Conservation (phyloP, 441 rosid species). For the Isatis lusitanica region DNA sequence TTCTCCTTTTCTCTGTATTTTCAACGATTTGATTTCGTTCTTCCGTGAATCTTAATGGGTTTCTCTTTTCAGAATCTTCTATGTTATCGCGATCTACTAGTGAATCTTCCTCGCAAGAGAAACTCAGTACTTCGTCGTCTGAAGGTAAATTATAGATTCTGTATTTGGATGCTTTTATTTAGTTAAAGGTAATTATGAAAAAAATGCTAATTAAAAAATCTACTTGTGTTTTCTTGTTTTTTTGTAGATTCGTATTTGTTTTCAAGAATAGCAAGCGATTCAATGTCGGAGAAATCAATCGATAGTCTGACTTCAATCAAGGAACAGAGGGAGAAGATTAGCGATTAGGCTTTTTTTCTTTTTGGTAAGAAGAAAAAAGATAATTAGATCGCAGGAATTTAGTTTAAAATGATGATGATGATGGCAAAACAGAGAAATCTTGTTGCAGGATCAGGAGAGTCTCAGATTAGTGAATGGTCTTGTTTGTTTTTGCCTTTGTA, state of each 20-base stretch:
- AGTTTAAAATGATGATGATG: constrained; percentile 12
- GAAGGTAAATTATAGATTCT: constrained; percentile 39
- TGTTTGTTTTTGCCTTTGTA: constrained; percentile 35
- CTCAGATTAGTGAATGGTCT: constrained; percentile 25
- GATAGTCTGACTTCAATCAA: constrained; percentile 32
- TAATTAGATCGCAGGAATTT: not conserved
- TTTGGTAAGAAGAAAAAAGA: not conserved
- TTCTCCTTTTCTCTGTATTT: not conserved
- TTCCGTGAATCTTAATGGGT: not conserved
- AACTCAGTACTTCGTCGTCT: constrained; percentile 44
- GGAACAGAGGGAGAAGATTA: constrained; percentile 31
- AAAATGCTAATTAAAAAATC: not conserved
- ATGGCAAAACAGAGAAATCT: constrained; percentile 38
- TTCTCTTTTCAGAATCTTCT: constrained; percentile 41
- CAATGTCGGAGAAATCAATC: constrained; percentile 43
- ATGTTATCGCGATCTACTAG: constrained; percentile 45
- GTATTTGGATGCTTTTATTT: not conserved
- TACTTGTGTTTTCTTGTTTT: not conserved
- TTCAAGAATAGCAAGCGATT: constrained; percentile 49
- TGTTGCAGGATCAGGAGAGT: constrained; percentile 21
- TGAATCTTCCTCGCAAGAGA: constrained; percentile 45
- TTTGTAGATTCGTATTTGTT: constrained; percentile 49
- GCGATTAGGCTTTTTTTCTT: not conserved
- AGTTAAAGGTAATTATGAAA: not conserved
- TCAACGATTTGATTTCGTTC: not conserved